Evolutionary conservation across 306 rosid genomes (phyloP).

Genomic region (apple (Malus domestica)): ASM211411v1 NC_041802.1:28999001-28999500

Average conservation of each 20-base stretch:
- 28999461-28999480: constrained; percentile 34
- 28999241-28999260: not conserved
- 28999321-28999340: constrained; percentile 62
- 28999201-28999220: constrained; percentile 28
- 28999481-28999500: constrained; percentile 38
- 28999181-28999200: constrained; percentile 1
- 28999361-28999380: constrained; percentile 7
- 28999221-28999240: not conserved
- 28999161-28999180: not conserved
- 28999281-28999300: constrained; percentile 70
- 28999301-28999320: constrained; percentile 68
- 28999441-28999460: constrained; percentile 37
- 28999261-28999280: constrained; percentile 18
- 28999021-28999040: constrained; percentile 11
- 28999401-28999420: not conserved
- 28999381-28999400: not conserved
- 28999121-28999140: constrained; percentile 78
- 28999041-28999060: constrained; percentile 15
- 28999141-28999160: constrained; percentile 21
- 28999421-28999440: not conserved
- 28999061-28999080: constrained; percentile 86
- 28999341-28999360: constrained; percentile 19
- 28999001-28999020: constrained; percentile 11
- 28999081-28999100: constrained; percentile 86
- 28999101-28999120: constrained; percentile 80